phyloP scores from a whole-genome alignment of 257 asterid species.

The Solanum boliviense region DNA sequence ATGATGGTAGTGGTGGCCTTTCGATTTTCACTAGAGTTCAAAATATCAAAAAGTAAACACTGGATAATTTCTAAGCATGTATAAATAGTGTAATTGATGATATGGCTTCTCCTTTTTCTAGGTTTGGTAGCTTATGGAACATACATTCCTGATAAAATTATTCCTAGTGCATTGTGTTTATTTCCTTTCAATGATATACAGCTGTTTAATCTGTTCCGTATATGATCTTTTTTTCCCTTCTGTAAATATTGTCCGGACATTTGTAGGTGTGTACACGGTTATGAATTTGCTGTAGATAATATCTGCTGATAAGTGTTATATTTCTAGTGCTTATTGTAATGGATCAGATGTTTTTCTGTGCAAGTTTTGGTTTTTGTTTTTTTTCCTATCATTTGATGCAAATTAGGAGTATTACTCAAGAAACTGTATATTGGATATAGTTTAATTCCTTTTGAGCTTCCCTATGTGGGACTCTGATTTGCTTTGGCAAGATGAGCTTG shows the following conservation, averaged over 20 bases:
- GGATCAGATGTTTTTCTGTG: background rate
- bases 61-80: no score
- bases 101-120: background rate
- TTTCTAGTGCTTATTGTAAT: background rate
- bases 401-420: background rate
- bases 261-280: background rate
- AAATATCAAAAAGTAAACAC: no score
- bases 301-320: background rate
- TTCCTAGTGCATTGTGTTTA: background rate
- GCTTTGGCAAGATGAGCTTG: no score
- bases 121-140: background rate
- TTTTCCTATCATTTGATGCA: background rate
- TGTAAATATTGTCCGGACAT: background rate
- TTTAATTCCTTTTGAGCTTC: background rate
- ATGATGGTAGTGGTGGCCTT: background rate
- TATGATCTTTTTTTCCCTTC: background rate
- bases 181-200: background rate
- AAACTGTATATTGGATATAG: background rate
- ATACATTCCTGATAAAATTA: background rate
- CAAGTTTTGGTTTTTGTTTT: background rate
- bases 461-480: background rate
- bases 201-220: background rate
- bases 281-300: background rate
- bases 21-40: no score
- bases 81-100: background rate